Evolutionary conservation across 768 basidiomycete genomes (phyloP).

Genomic region (Mycena haematopus): DNA sequence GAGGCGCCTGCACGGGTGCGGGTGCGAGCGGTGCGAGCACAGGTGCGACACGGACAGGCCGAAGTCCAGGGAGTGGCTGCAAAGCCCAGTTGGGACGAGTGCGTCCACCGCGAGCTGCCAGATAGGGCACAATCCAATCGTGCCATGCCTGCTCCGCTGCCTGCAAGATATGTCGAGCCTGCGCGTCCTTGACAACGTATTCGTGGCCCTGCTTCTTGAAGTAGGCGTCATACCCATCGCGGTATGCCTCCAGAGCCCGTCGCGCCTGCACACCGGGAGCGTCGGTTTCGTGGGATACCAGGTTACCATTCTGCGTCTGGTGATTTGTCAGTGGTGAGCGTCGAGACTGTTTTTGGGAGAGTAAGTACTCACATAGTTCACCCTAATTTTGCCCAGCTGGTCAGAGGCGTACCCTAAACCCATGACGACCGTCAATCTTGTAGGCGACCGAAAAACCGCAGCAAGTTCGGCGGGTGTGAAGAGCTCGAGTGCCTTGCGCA

Average conservation of each 20-base stretch:
- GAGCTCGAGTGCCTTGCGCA: slow-evolving; percentile 11
- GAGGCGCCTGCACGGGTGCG: not conserved
- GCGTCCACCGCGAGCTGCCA: not conserved
- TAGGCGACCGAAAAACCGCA: not conserved
- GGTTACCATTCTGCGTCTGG: not conserved
- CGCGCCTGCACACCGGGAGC: not conserved
- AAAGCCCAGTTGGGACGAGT: slow-evolving; percentile 1
- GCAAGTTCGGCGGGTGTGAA: not conserved
- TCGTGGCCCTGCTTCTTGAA: not conserved
- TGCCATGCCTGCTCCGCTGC: slow-evolving; percentile 9
- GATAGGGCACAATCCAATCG: slow-evolving; percentile 6
- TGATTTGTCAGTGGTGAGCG: not conserved
- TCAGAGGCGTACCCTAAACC: not conserved
- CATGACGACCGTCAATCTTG: not conserved
- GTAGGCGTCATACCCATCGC: not conserved
- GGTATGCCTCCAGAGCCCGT: not conserved
- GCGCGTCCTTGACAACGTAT: not conserved
- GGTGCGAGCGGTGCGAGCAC: not conserved
- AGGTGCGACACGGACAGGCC: not conserved
- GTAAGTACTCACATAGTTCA: not conserved
- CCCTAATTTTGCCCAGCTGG: not conserved
- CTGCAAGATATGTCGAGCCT: not conserved
- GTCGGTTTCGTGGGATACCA: not conserved
- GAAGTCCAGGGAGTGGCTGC: slow-evolving; percentile 6
- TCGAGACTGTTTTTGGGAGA: not conserved